A percentile compares a stretch with the other conserved stretches of the same genome.
Conservation (phyloP, 495 filamentous ascomycete species). For the Penicillium maclennaniae region DNA sequence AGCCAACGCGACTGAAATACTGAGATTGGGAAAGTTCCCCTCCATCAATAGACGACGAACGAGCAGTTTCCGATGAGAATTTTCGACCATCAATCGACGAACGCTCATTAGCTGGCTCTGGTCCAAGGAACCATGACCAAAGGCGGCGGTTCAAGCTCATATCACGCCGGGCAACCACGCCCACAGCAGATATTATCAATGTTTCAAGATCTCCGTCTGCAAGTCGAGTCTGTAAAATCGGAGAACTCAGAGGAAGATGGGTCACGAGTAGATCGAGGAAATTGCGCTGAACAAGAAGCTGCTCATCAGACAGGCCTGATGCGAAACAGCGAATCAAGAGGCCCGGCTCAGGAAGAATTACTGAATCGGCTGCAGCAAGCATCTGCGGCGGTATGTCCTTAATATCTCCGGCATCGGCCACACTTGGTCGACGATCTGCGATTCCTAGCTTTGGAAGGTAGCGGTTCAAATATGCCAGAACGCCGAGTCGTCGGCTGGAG, state of each 20-base stretch:
- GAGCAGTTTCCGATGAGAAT: conserved; percentile 43
- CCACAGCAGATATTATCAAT: conserved; percentile 73
- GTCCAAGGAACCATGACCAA: conserved; percentile 96
- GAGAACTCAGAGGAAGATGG: conserved; percentile 83
- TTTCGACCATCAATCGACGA: conserved; percentile 44
- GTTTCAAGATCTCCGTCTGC: conserved; percentile 71
- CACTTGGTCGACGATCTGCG: conserved; percentile 32
- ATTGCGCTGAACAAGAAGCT: conserved; percentile 86
- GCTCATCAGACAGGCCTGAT: conserved; percentile 82
- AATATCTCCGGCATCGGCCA: conserved; percentile 20
- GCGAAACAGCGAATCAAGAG: conserved; percentile 86
- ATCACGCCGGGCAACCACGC: conserved; percentile 81
- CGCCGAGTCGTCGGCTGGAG: conserved; percentile 74
- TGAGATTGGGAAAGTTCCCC: conserved; percentile 47
- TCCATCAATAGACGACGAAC: conserved; percentile 36
- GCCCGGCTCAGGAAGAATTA: conserved; percentile 90
- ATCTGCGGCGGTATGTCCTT: conserved; percentile 26
- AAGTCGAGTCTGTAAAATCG: conserved; percentile 70
- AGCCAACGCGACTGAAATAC: conserved; percentile 80
- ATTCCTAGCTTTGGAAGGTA: conserved; percentile 70
- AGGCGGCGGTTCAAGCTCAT: conserved; percentile 94
- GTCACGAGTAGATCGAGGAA: conserved; percentile 91
- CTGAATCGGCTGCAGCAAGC: conserved; percentile 56
- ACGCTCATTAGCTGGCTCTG: conserved; percentile 58
- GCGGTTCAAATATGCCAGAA: conserved; percentile 77